These are phyloP conservation scores for Tetrapisispora fleetii DNA, from an alignment of 805 yeast species.

Conservation along the genomic window DNA sequence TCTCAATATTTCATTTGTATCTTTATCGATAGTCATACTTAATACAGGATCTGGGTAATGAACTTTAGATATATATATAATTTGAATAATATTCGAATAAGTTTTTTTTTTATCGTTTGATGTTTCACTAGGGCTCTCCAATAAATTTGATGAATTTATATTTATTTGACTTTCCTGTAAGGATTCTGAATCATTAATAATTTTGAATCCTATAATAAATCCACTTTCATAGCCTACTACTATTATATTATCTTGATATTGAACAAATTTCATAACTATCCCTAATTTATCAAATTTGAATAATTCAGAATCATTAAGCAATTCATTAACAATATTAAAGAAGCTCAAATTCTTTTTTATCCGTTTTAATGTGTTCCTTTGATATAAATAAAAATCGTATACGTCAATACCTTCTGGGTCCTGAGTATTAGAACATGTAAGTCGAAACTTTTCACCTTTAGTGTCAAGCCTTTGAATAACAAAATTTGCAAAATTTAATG, in stretches of 20 bases:
- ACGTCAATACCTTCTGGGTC: slow-evolving; percentile 24
- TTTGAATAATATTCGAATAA: slow-evolving; percentile 4
- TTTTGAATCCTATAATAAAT: slow-evolving; percentile 19
- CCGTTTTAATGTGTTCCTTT: slow-evolving; percentile 18
- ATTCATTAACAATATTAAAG: slow-evolving; percentile 6
- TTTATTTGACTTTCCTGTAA: background rate
- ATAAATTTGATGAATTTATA: background rate
- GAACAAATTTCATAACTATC: slow-evolving; percentile 20
- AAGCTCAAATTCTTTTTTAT: slow-evolving; percentile 15
- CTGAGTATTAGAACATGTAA: slow-evolving; percentile 25
- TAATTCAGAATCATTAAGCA: slow-evolving; percentile 1
- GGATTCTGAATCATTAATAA: background rate
- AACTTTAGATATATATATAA: slow-evolving; percentile 17
- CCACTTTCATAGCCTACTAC: slow-evolving; percentile 26
- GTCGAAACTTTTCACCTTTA: slow-evolving; percentile 6
- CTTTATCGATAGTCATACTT: slow-evolving; percentile 6
- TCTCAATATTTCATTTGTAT: background rate
- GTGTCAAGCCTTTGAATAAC: slow-evolving; percentile 4
- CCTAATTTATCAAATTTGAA: slow-evolving; percentile 20
- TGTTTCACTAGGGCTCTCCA: background rate
- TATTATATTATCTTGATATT: slow-evolving; percentile 6
- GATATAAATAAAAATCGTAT: slow-evolving; percentile 11
- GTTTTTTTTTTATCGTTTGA: background rate
- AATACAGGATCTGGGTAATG: slow-evolving; percentile 26
- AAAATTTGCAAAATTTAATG: slow-evolving; percentile 27